Base-by-base conservation (phyloP, 2,329 filamentous ascomycete species). In the Ophiostoma sp. region DNA sequence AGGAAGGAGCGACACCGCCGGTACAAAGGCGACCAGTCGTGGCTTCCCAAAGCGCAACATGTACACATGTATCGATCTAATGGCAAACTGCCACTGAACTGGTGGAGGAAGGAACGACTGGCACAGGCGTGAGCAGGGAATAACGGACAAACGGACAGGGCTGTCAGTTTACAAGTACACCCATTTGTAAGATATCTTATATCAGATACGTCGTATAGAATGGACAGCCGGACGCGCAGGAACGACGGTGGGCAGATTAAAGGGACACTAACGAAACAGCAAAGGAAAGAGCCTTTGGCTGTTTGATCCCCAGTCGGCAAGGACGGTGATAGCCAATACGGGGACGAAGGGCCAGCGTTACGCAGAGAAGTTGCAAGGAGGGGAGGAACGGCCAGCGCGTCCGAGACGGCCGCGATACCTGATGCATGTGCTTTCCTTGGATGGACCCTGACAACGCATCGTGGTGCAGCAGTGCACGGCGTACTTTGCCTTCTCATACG, bases 201-300 rank as follows among this genome's bases (percentile, higher is more conserved):
- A 27, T 27, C 27, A 27, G 27, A 27, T 27, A 27, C 27, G 27
- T 27, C 27, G 27, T 27, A 27, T 27, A 27, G 27, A 27, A 27
- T 27, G 27, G 27, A 27, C 27, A 27, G 27, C 27, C 27, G 27
- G 27, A 27, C 27, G 27, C 27, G 27, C 47, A 65, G 62, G 45
- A 41, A 47, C 42, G 49, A 45, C 45, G 38, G 14, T 16, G 12
- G 44, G 49, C 55, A 69, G 45, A 66, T 66, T 66, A 66, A 66
- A 69, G 68, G 65, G 64, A 49, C 47, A 47, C 12, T 44, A 45
- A 58, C 45, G 60, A 66, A 66, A 69, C 58, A 58, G 65, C 40
- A 41, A 42, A 42, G 18, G 47, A 42, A n/a, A 36, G 55, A 40
- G 12, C 38, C 14, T 36, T n/a, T 62, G 27, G 14, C 6, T 36